Evolutionary conservation across 768 basidiomycete species (phyloP).

Genomic region (Termitomyces sp.): DNA sequence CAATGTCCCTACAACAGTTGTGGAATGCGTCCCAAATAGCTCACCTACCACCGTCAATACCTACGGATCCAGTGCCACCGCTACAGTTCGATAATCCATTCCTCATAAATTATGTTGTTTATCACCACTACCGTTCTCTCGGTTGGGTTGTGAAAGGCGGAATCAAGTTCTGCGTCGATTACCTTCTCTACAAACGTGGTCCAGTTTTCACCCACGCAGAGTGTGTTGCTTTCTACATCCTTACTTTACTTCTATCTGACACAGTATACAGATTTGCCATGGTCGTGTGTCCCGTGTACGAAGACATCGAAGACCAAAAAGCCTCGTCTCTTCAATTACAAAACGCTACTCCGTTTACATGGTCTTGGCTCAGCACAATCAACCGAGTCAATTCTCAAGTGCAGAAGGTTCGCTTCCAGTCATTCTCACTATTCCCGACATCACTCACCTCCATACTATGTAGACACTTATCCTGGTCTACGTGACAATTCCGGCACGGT

Average conservation of each 20-base stretch:
- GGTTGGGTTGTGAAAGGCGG: constrained; percentile 97
- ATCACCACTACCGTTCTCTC: constrained; percentile 92
- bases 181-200: constrained; percentile 89
- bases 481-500: constrained; percentile 84
- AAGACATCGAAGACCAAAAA: constrained; percentile 68
- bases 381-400: constrained; percentile 97
- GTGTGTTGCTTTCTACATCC: constrained; percentile 40
- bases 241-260: not conserved
- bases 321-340: constrained; percentile 60
- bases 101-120: constrained; percentile 81
- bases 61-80: constrained; percentile 19
- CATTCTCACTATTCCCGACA: not conserved
- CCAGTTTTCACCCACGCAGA: constrained; percentile 96
- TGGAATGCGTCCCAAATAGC: constrained; percentile 62
- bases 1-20: constrained; percentile 51
- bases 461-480: constrained; percentile 90
- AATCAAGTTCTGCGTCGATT: constrained; percentile 96
- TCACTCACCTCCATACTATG: not conserved
- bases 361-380: constrained; percentile 96
- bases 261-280: constrained; percentile 67
- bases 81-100: constrained; percentile 87
- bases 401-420: constrained; percentile 66
- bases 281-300: constrained; percentile 87
- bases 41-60: constrained; percentile 38
- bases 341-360: constrained; percentile 70